These are phyloP conservation scores for Cucurbita ficifolia DNA, from an alignment of 306 rosid genomes.

Conservation along the genomic window DNA sequence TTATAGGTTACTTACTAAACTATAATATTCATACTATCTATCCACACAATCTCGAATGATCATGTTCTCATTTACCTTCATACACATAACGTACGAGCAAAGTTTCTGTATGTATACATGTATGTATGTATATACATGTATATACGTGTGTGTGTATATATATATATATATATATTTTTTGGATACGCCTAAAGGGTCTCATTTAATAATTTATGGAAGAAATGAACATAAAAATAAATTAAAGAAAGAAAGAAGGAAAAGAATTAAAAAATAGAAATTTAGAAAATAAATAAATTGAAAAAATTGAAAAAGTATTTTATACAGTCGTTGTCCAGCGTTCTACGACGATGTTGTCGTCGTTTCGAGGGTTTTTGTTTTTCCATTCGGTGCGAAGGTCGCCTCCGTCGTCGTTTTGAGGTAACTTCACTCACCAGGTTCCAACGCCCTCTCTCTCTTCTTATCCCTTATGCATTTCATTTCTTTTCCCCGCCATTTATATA, in stretches of 20 bases:
- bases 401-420: slow-evolving; percentile 18
- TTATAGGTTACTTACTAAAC: too few species aligned
- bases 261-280: background rate
- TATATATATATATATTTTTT: too few species aligned
- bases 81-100: too few species aligned
- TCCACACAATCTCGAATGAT: too few species aligned
- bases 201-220: background rate
- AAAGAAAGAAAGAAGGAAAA: background rate
- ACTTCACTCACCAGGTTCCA: background rate
- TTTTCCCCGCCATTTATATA: background rate
- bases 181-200: too few species aligned
- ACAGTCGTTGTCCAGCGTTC: background rate
- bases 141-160: too few species aligned
- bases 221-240: too few species aligned
- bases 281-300: background rate
- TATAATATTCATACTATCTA: too few species aligned
- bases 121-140: too few species aligned
- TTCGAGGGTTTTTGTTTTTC: background rate
- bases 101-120: too few species aligned
- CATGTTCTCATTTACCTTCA: too few species aligned
- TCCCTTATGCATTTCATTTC: background rate
- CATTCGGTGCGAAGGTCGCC: slow-evolving; percentile 8
- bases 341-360: slow-evolving; percentile 17
- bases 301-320: background rate
- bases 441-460: background rate